Evolutionary conservation across 805 yeast species (phyloP).

Genomic region (Metschnikowia proteae): DNA sequence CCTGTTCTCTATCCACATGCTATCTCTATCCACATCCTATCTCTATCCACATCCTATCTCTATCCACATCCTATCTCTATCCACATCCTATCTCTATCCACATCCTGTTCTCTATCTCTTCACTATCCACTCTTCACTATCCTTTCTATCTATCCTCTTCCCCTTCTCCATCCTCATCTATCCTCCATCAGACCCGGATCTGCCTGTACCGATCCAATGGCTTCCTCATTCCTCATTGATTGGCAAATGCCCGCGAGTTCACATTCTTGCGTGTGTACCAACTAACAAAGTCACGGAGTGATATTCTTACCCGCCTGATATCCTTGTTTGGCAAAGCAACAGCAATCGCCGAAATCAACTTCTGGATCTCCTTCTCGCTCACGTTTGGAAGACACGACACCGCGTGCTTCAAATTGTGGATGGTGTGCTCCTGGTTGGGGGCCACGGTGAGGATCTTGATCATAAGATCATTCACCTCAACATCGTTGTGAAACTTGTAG

Average conservation of each 20-base stretch:
- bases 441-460: conserved; percentile 56
- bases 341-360: conserved; percentile 54
- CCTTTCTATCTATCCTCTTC: background rate
- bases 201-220: background rate
- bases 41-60: too few relatives aligned
- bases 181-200: background rate
- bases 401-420: conserved; percentile 61
- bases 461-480: conserved; percentile 73
- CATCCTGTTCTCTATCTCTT: too few relatives aligned
- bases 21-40: too few relatives aligned
- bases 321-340: conserved; percentile 64
- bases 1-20: too few relatives aligned
- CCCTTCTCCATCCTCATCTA: too few relatives aligned
- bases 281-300: conserved; percentile 70
- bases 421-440: conserved; percentile 40
- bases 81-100: too few relatives aligned
- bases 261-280: conserved; percentile 83
- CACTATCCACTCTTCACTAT: too few relatives aligned
- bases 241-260: conserved; percentile 17
- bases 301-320: conserved; percentile 65
- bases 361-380: conserved; percentile 62
- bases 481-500: conserved; percentile 65
- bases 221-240: background rate
- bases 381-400: conserved; percentile 60
- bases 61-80: too few relatives aligned